These are phyloP conservation scores for Zygoascus ofunaensis DNA, from an alignment of 805 yeast genomes.

Conservation along the genomic window DNA sequence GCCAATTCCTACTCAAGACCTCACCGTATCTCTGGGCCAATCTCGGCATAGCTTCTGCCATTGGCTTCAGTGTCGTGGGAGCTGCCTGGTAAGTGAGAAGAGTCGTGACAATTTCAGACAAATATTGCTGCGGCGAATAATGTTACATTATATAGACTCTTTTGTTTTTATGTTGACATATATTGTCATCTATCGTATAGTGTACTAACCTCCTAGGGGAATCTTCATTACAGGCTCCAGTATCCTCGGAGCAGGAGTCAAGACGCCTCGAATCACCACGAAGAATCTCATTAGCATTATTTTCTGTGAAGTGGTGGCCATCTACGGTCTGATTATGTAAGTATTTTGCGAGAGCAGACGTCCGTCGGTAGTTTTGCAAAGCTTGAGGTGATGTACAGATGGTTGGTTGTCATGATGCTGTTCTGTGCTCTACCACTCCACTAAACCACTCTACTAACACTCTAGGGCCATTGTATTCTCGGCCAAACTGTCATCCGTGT, in stretches of 20 bases:
- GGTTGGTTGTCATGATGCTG: background rate
- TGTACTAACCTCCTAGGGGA: conserved; percentile 37
- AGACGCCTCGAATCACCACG: conserved; percentile 94
- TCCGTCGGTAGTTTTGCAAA: background rate
- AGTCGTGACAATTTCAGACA: background rate
- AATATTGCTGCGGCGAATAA: background rate
- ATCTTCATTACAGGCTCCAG: conserved; percentile 92
- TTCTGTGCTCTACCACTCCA: too few relatives aligned
- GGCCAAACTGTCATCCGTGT: conserved; percentile 66
- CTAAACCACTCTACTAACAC: background rate
- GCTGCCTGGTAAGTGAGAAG: conserved; percentile 91
- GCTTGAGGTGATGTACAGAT: background rate
- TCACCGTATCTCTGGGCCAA: conserved; percentile 98
- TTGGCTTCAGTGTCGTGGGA: conserved; percentile 90
- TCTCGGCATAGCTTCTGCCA: conserved; percentile 80
- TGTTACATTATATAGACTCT: too few relatives aligned
- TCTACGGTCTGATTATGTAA: conserved; percentile 85
- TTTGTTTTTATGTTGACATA: too few relatives aligned
- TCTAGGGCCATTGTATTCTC: conserved; percentile 78
- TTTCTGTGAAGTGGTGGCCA: conserved; percentile 98
- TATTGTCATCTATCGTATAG: too few relatives aligned
- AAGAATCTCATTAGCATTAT: conserved; percentile 93
- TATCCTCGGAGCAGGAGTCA: conserved; percentile 95
- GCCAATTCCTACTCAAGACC: conserved; percentile 70
- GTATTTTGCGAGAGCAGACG: background rate